Evolutionary conservation across 2,329 filamentous ascomycete species (phyloP), one percentile per base, ranked within the genome.

Genomic region (Diaporthe ampelina): DNA sequence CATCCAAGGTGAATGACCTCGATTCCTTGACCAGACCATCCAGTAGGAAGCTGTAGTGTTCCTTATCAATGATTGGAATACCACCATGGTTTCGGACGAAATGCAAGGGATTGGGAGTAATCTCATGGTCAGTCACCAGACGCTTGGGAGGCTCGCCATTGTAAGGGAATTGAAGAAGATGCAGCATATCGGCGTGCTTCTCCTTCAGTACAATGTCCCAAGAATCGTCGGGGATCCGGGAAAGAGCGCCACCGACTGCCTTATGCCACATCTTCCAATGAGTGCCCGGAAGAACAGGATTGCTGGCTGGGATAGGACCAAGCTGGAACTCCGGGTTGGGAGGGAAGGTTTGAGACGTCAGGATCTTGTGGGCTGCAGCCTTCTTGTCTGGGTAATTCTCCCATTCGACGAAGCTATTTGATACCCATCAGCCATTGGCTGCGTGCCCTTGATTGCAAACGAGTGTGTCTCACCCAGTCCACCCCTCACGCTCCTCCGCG

Each of bases 191-290:
- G 6, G 35, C 57, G n/a, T 59, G 57, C 35, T 59, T 59, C 13
- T 59, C 57, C 57, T 59, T 59, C 11, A 59, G 35, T 2, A 59
- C 57, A 0, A n/a, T 43, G 3, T 61, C 57, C 57, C 57, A 61
- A 61, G 57, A 61, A 10, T 61, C 57, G 7, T 40, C 35, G 8
- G 57, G 35, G 6, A 61, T 43, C 57, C 57, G 57, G n/a, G 57
- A 24, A 1, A 61, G 57, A 3, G 57, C 57, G n/a, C 57, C 57
- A n/a, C 57, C 57, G 35, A 61, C 57, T 43, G 57, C 57, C 35
- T 61, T 61, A 3, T 59, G 57, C 57, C 57, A 59, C 57, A 59
- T 59, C 3, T 59, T 59, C 57, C 57, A 59, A 40, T 59, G 57
- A 35, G 57, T 59, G 57, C 57, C 57, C 26, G 57, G 35, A 17